Conservation (phyloP, 345 rosid species). For the Pistacia vera region DNA sequence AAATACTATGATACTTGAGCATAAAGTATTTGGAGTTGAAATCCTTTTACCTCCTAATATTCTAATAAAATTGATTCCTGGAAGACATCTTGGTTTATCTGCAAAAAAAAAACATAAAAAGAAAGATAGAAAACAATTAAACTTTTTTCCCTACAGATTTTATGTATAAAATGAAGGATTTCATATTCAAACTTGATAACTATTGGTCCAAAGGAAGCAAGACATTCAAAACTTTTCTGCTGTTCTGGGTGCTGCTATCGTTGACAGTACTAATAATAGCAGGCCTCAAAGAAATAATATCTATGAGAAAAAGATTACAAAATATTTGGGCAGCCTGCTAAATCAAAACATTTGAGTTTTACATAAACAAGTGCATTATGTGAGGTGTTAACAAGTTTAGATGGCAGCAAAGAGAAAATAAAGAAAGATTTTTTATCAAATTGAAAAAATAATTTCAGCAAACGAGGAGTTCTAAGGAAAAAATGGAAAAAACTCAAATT, state of each 20-base stretch:
- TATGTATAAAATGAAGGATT: neutral
- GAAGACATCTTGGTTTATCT: slow-evolving; percentile 79
- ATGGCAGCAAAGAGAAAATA: neutral
- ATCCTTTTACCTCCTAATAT: slow-evolving; percentile 76
- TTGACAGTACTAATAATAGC: neutral
- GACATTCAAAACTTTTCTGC: neutral
- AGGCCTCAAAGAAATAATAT: neutral
- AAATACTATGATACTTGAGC: neutral
- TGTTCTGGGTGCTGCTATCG: neutral
- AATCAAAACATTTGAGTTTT: neutral
- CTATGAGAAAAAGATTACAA: neutral
- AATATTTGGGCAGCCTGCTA: neutral
- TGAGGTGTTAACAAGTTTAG: neutral
- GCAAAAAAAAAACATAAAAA: slow-evolving; percentile 21
- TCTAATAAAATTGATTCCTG: slow-evolving; percentile 77
- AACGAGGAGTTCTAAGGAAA: neutral
- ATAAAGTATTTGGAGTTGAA: slow-evolving; percentile 5
- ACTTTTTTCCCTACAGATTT: neutral
- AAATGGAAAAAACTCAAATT: neutral
- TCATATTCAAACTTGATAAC: slow-evolving; percentile 1
- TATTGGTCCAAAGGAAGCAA: neutral
- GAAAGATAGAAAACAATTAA: neutral
- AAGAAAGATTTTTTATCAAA: neutral
- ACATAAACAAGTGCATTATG: neutral
- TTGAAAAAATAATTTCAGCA: neutral